Evolutionary conservation across 202 grass and related monocot genomes (phyloP).

Genomic region (Zizania palustris): DNA sequence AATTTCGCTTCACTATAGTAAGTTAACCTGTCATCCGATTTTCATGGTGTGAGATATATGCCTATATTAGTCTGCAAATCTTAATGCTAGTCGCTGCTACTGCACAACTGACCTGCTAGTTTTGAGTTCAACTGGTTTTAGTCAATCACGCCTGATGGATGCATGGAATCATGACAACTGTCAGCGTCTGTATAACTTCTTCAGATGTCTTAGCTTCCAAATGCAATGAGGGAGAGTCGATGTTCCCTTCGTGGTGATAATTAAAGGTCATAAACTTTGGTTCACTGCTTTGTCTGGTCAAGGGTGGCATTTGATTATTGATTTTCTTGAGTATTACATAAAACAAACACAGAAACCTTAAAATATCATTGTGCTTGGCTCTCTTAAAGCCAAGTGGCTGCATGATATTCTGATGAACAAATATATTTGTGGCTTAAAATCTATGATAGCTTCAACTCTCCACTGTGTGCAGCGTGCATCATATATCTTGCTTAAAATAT

Average conservation of each 20-base stretch:
- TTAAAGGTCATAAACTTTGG: slow-evolving; percentile 43
- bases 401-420: not conserved
- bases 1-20: slow-evolving; percentile 79
- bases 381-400: slow-evolving; percentile 11
- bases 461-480: not conserved
- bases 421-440: slow-evolving; percentile 24
- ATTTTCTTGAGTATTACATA: not conserved
- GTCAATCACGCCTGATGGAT: slow-evolving; percentile 47
- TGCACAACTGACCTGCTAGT: slow-evolving; percentile 45
- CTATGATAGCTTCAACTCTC: not conserved
- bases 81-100: slow-evolving; percentile 42
- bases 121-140: slow-evolving; percentile 56
- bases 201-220: slow-evolving; percentile 53
- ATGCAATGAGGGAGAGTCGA: slow-evolving; percentile 45
- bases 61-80: slow-evolving; percentile 8
- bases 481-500: slow-evolving; percentile 12
- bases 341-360: slow-evolving; percentile 5
- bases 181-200: slow-evolving; percentile 50
- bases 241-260: slow-evolving; percentile 48
- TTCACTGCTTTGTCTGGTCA: slow-evolving; percentile 31
- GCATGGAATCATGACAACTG: slow-evolving; percentile 58
- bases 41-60: slow-evolving; percentile 15
- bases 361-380: not conserved
- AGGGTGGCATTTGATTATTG: slow-evolving; percentile 13
- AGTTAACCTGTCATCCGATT: slow-evolving; percentile 36